Conservation (phyloP, 1,284 basidiomycete species). For the Ceratobasidium sp. region DNA sequence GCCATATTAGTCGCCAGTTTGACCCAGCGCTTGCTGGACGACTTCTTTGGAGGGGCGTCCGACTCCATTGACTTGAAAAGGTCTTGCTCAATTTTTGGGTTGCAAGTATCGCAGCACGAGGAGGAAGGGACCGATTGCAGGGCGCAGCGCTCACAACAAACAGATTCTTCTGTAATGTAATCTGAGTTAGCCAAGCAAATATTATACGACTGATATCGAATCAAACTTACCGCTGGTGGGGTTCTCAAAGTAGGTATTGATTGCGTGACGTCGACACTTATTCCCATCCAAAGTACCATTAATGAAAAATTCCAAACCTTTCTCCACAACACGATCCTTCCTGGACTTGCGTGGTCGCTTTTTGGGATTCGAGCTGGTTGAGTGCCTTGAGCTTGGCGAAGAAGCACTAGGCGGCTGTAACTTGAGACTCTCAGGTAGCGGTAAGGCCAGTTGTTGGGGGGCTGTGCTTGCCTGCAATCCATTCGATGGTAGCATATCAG, state of each 20-base stretch:
- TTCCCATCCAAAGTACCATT: not conserved
- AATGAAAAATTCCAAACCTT: not conserved
- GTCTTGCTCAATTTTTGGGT: not conserved
- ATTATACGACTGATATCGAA: not conserved
- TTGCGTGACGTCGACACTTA: not conserved
- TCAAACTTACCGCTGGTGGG: not conserved
- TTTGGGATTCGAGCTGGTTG: no score
- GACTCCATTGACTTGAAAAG: not conserved
- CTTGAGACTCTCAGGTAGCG: no score
- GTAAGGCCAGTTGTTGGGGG: no score
- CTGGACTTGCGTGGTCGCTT: not conserved
- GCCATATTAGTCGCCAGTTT: not conserved
- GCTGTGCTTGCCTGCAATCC: no score
- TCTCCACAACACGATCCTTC: not conserved
- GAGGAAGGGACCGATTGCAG: not conserved
- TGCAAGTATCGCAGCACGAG: slow-evolving; percentile 2
- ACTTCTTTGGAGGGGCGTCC: not conserved
- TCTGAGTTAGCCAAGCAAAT: not conserved
- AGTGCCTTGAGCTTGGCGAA: no score
- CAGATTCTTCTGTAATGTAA: not conserved
- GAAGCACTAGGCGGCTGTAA: no score
- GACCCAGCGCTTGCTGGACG: not conserved
- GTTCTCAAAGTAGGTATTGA: not conserved
- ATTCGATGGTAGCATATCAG: no score
- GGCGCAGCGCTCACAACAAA: slow-evolving; percentile 11